A percentile compares a stretch with the other conserved stretches of the same genome.
Evolutionary conservation across 352 stramenopile genomes (phyloP).

Genomic region (Phytophthora boehmeriae): DNA sequence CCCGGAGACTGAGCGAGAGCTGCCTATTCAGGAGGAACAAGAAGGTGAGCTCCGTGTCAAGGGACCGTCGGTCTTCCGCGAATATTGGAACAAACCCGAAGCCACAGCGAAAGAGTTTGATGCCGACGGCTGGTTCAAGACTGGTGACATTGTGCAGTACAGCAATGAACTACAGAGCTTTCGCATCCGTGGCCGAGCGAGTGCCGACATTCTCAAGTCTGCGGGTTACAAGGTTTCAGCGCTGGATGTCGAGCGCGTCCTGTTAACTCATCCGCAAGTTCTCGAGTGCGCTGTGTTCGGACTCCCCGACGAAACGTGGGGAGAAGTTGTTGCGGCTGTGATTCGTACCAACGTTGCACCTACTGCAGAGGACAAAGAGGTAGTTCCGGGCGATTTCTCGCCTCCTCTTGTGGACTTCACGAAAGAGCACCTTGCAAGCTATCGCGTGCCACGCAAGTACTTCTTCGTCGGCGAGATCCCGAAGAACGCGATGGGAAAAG

Average conservation of each 20-base stretch:
- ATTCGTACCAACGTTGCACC: constrained; percentile 35
- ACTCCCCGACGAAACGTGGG: constrained; percentile 82
- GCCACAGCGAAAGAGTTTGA: constrained; percentile 89
- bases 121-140: constrained; percentile 90
- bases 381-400: constrained; percentile 22
- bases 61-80: constrained; percentile 83
- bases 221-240: constrained; percentile 93
- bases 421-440: constrained; percentile 73
- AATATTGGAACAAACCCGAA: constrained; percentile 88
- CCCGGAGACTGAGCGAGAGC: constrained; percentile 60
- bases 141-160: constrained; percentile 89
- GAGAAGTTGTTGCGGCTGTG: constrained; percentile 79
- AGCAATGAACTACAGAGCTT: constrained; percentile 77
- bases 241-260: constrained; percentile 87
- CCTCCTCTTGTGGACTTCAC: constrained; percentile 57
- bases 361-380: constrained; percentile 10
- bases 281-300: constrained; percentile 89
- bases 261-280: constrained; percentile 86
- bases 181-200: constrained; percentile 86
- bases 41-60: constrained; percentile 88
- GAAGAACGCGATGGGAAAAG: constrained; percentile 94
- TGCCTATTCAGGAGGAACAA: constrained; percentile 41
- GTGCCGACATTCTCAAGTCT: constrained; percentile 93
- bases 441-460: constrained; percentile 80
- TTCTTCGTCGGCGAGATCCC: constrained; percentile 85